Percentiles rank a stretch among this genome's conserved stretches.
Conservation (phyloP, 169 alveolate genomes). For the Cryptosporidium sp. region DNA sequence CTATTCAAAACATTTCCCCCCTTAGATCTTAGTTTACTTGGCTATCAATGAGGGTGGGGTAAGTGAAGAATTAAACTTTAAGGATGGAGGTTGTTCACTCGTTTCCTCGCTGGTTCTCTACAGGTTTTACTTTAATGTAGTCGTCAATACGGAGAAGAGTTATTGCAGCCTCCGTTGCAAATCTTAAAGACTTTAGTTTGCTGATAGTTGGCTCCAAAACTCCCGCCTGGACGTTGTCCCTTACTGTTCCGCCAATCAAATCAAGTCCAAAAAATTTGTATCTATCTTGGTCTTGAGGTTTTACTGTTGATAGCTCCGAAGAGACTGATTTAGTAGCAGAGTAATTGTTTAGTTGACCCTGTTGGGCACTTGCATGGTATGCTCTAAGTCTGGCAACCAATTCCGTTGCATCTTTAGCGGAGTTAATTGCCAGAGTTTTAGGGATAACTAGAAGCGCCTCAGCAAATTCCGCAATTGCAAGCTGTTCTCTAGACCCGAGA, state of each 20-base stretch:
- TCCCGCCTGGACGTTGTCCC: constrained; percentile 94
- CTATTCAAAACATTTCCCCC: background rate
- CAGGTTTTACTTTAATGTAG: constrained; percentile 88
- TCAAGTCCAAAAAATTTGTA: constrained; percentile 94
- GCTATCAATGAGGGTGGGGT: background rate
- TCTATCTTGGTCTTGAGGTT: constrained; percentile 82
- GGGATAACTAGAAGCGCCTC: constrained; percentile 98
- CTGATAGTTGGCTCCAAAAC: constrained; percentile 96
- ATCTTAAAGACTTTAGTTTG: constrained; percentile 92
- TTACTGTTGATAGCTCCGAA: constrained; percentile 77
- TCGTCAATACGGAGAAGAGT: constrained; percentile 98
- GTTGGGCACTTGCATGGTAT: constrained; percentile 92
- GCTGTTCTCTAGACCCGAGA: constrained; percentile 96
- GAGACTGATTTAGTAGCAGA: constrained; percentile 59
- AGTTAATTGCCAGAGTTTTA: constrained; percentile 98
- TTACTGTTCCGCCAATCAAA: constrained; percentile 93
- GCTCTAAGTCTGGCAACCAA: constrained; percentile 92
- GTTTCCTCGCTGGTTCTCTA: constrained; percentile 20
- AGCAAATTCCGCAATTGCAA: constrained; percentile 99
- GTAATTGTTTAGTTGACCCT: constrained; percentile 76
- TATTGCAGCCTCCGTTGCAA: constrained; percentile 99
- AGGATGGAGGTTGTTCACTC: background rate
- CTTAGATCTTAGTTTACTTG: background rate
- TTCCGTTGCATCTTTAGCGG: constrained; percentile 97
- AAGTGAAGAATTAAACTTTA: background rate